Evolutionary conservation across 1,284 basidiomycete genomes (phyloP).

Genomic region (Cutaneotrichosporon spelunceum): DNA sequence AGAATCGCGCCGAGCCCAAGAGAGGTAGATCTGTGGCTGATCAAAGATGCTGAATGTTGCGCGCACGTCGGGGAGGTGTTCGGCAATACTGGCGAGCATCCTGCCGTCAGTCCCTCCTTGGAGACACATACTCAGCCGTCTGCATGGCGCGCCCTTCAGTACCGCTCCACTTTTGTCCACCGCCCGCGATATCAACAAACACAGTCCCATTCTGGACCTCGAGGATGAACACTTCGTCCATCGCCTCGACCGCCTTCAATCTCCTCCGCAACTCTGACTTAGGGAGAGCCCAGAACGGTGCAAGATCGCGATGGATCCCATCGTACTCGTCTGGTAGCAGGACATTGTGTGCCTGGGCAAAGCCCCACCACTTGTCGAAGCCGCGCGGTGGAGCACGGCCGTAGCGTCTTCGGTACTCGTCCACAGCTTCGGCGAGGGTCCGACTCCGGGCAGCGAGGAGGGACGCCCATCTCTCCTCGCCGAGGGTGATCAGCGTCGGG

Average conservation of each 20-base stretch:
- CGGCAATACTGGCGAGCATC: slow-evolving; percentile 44
- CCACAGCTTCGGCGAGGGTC: slow-evolving; percentile 67
- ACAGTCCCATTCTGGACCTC: slow-evolving; percentile 33
- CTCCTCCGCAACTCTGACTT: slow-evolving; percentile 67
- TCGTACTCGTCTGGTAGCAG: slow-evolving; percentile 88
- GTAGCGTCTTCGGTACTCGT: slow-evolving; percentile 73
- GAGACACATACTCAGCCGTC: slow-evolving; percentile 26
- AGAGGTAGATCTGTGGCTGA: slow-evolving; percentile 54
- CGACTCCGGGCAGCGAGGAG: slow-evolving; percentile 69
- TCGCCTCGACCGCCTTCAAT: slow-evolving; percentile 56
- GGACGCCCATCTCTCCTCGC: slow-evolving; percentile 65
- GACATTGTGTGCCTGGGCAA: slow-evolving; percentile 66
- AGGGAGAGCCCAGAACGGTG: slow-evolving; percentile 71
- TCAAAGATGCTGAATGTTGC: slow-evolving; percentile 55
- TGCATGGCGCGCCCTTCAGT: slow-evolving; percentile 40
- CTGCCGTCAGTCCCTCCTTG: slow-evolving; percentile 18
- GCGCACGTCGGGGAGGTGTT: slow-evolving; percentile 47
- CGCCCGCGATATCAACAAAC: slow-evolving; percentile 33
- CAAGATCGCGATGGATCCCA: slow-evolving; percentile 69
- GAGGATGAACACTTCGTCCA: slow-evolving; percentile 47
- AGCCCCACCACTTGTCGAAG: slow-evolving; percentile 84
- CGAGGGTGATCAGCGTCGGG: slow-evolving; percentile 68
- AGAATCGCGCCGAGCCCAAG: slow-evolving; percentile 48
- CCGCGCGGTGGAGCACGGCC: slow-evolving; percentile 73
- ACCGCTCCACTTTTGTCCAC: slow-evolving; percentile 44